Evolutionary conservation across 2,329 filamentous ascomycete genomes (phyloP), one percentile per base, ranked within the genome.

Genomic region (Alternaria conjuncta): DNA sequence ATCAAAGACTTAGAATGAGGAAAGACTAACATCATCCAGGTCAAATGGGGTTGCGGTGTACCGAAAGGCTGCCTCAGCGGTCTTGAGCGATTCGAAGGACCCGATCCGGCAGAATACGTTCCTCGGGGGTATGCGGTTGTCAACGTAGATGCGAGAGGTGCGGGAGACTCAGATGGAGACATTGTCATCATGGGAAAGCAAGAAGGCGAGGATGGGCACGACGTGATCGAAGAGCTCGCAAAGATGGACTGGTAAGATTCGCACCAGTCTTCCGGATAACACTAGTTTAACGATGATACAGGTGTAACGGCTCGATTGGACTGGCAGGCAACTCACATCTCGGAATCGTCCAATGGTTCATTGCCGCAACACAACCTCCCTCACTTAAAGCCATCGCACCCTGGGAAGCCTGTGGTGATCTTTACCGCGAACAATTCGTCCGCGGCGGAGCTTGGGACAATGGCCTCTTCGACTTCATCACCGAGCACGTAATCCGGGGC

Each of bases 391-490:
- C 77, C 0, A 83, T 85, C 26, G 82, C 82, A 1, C 85, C 75
- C 53, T 83, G 82, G 83, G 84, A 86, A 70, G 84, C 81, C 9
- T 80, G 74, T 41, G 78, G 78, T 8, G 67, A 70, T 25, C 32
- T 64, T 0, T 70, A 70, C 32, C 62, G 69, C 2, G 64, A 71
- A 20, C 57, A 65, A 5, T 58, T 64, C 15, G 57, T 61, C n/a
- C 68, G 66, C 2, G 68, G 69, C 8, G 66, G 69, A 13, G 50
- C 59, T 4, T 65, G 61, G 41, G 57, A 57, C 10, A 50, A 62
- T 6, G 58, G 58, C 3, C 53, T 61, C 0, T 61, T 61, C 7
- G 58, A 61, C 13, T 59, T 71, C 45, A 66, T 71, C 6, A 55
- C 55, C 25, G 36, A 59, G 10, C 51, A 59, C 13, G 47, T 54